Conservation (phyloP, 1,284 basidiomycete species). For the Rhodotorula sp. region DNA sequence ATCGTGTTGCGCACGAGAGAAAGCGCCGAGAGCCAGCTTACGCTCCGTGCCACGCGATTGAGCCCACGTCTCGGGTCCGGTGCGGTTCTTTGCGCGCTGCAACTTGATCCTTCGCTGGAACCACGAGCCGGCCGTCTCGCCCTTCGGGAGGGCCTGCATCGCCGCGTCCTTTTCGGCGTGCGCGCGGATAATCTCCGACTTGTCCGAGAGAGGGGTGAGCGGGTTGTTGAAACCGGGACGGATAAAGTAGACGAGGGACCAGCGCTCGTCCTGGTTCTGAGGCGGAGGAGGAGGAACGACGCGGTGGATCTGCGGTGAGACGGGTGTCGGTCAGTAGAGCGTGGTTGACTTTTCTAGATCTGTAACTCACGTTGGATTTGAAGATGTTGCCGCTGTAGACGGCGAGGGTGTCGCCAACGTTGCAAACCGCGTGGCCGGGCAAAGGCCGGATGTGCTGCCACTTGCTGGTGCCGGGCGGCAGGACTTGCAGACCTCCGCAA, state of each 20-base stretch:
- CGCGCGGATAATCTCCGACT: constrained; percentile 20
- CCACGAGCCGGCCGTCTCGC: constrained; percentile 32
- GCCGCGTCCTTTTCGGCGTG: constrained; percentile 27
- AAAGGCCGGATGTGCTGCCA: constrained; percentile 44
- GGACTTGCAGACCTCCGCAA: constrained; percentile 44
- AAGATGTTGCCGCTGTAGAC: constrained; percentile 50
- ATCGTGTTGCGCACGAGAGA: neutral
- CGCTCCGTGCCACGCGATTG: constrained; percentile 44
- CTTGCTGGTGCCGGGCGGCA: constrained; percentile 39
- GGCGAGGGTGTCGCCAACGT: constrained; percentile 42
- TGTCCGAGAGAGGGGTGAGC: constrained; percentile 12
- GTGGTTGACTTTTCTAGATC: neutral
- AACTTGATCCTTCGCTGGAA: constrained; percentile 27
- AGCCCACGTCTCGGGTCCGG: constrained; percentile 35
- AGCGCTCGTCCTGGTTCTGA: constrained; percentile 29
- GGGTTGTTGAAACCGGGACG: constrained; percentile 22
- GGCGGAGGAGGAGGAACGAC: constrained; percentile 48
- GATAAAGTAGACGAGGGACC: constrained; percentile 37
- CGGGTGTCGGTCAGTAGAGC: neutral
- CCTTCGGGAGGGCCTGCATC: constrained; percentile 24
- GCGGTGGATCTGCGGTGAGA: constrained; percentile 56
- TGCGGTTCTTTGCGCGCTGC: constrained; percentile 34
- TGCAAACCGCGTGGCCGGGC: constrained; percentile 41
- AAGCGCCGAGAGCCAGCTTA: neutral
- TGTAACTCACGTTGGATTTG: constrained; percentile 8